Evolutionary conservation across 2,329 filamentous ascomycete genomes (phyloP).

Genomic region (Alternaria postmessia): DNA sequence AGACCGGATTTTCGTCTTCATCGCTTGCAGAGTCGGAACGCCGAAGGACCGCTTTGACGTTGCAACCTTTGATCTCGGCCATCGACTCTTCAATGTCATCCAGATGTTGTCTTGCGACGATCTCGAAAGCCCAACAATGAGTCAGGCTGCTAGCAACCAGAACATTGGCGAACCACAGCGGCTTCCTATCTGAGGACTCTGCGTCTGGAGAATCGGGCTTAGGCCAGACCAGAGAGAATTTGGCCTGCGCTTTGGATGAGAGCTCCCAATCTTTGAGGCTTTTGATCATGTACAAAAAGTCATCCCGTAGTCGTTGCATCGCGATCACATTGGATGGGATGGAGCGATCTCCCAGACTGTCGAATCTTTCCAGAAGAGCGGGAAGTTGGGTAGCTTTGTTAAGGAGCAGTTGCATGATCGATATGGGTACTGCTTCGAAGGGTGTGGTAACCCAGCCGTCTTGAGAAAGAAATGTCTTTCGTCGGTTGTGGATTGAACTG

Average conservation of each 20-base stretch:
- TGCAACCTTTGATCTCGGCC: not conserved
- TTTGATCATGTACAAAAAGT: not conserved
- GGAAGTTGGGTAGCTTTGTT: not conserved
- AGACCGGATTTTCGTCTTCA: not conserved
- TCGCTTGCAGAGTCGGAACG: not conserved
- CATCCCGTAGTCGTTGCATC: not conserved
- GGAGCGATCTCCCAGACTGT: not conserved
- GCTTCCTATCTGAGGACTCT: not conserved
- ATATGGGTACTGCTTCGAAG: not conserved
- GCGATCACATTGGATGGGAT: not conserved
- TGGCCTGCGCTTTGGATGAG: not conserved
- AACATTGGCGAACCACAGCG: conserved; percentile 15
- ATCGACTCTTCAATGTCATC: not conserved
- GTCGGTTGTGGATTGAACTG: not conserved
- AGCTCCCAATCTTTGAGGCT: not conserved
- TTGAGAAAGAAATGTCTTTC: not conserved
- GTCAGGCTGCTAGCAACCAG: conserved; percentile 14
- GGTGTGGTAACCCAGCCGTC: not conserved
- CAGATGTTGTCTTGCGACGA: conserved; percentile 6
- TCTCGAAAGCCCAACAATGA: conserved; percentile 16
- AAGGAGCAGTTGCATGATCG: not conserved
- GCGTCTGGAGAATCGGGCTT: not conserved
- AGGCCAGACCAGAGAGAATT: not conserved
- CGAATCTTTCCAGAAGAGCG: not conserved
- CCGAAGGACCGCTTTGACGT: not conserved